Evolutionary conservation across 2,329 filamentous ascomycete species (phyloP).

Genomic region (Aspergillus sp.): DNA sequence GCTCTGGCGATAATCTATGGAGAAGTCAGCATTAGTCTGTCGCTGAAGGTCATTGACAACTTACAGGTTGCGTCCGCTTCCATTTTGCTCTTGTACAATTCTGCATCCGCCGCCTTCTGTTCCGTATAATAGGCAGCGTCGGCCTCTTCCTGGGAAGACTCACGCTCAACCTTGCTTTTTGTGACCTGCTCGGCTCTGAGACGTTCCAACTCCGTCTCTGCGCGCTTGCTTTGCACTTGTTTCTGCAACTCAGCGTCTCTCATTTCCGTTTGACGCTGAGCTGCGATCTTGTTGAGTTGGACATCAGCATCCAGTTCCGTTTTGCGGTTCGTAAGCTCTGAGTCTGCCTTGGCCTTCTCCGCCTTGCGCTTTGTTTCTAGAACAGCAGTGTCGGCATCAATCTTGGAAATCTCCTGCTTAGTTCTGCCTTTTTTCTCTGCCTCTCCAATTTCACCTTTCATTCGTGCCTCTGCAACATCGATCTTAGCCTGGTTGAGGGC

Average conservation of each 20-base stretch:
- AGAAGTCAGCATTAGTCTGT: constrained; percentile 4
- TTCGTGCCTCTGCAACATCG: constrained; percentile 60
- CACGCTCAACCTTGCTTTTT: constrained; percentile 62
- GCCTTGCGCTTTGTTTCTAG: constrained; percentile 82
- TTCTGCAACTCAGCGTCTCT: constrained; percentile 79
- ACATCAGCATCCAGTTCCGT: constrained; percentile 73
- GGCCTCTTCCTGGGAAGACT: constrained; percentile 47
- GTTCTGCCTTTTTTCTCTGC: constrained; percentile 76
- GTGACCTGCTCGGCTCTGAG: constrained; percentile 77
- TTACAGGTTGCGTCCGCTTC: constrained; percentile 42
- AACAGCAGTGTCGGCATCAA: constrained; percentile 81
- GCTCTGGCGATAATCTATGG: constrained; percentile 30
- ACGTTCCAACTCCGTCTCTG: constrained; percentile 76
- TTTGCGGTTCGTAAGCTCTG: constrained; percentile 71
- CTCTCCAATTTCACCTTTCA: constrained; percentile 65
- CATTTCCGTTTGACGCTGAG: constrained; percentile 70
- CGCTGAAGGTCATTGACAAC: constrained; percentile 6
- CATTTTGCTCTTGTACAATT: constrained; percentile 43
- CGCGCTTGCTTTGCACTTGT: constrained; percentile 75
- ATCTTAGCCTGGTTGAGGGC: constrained; percentile 76
- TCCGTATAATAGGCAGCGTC: constrained; percentile 54
- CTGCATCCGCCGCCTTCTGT: constrained; percentile 57
- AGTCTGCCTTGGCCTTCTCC: constrained; percentile 77
- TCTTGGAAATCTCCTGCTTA: constrained; percentile 84
- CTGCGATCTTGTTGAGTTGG: constrained; percentile 73